A percentile compares a stretch with the other conserved stretches of the same genome.
phyloP scores from a whole-genome alignment of 2,329 filamentous ascomycete species.

The Aspergillus sp. region DNA sequence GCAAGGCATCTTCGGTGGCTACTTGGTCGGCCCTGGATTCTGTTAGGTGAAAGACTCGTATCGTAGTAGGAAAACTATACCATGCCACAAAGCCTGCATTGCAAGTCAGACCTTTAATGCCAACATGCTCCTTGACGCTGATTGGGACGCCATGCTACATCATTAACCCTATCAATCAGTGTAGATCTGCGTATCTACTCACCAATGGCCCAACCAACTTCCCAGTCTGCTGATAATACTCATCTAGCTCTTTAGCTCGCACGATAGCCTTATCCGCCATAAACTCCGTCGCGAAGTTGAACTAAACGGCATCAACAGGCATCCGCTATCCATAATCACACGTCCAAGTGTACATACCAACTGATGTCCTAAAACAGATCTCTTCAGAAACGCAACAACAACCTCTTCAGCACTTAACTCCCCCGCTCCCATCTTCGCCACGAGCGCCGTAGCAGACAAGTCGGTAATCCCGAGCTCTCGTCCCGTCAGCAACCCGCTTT shows the following conservation, averaged over 20 bases:
- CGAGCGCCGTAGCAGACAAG: conserved; percentile 23
- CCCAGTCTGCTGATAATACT: conserved; percentile 27
- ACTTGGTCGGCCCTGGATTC: conserved; percentile 29
- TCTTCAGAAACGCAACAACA: conserved; percentile 27
- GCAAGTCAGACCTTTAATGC: conserved; percentile 44
- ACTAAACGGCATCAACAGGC: conserved; percentile 7
- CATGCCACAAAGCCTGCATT: conserved; percentile 32
- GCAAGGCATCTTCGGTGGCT: conserved; percentile 27
- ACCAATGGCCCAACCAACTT: conserved; percentile 44
- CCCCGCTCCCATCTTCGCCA: conserved; percentile 21
- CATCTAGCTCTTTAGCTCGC: conserved; percentile 27
- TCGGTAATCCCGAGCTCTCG: conserved; percentile 50
- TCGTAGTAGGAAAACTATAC: conserved; percentile 8
- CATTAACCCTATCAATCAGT: background rate
- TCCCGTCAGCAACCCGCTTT: conserved; percentile 43
- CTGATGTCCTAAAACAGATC: conserved; percentile 28
- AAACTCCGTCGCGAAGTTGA: conserved; percentile 35
- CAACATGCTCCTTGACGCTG: conserved; percentile 56
- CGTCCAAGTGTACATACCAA: conserved; percentile 11
- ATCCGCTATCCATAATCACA: background rate
- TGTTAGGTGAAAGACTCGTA: background rate
- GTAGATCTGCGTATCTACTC: conserved; percentile 1
- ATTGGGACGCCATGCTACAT: conserved; percentile 48
- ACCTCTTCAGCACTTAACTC: conserved; percentile 25
- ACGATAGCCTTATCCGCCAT: conserved; percentile 29